A percentile compares a stretch with the other conserved stretches of the same genome.
phyloP scores from a whole-genome alignment of 345 rosid genomes.

The rapeseed (Brassica napus) region Da-Ae NC_063444.1:1846501-1847000 shows the following conservation, averaged over 20 bases:
- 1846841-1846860: background rate
- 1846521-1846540: background rate
- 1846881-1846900: background rate
- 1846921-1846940: slow-evolving; percentile 4
- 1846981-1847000: background rate
- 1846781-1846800: background rate
- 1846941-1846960: background rate
- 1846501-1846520: background rate
- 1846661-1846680: background rate
- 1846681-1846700: slow-evolving; percentile 10
- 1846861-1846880: background rate
- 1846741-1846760: slow-evolving; percentile 7
- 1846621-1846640: background rate
- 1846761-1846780: background rate
- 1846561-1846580: background rate
- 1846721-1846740: background rate
- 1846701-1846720: slow-evolving; percentile 14
- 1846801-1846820: background rate
- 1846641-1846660: background rate
- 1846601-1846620: background rate
- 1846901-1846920: background rate
- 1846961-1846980: background rate
- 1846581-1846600: background rate
- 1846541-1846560: background rate
- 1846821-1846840: background rate